These are phyloP conservation scores for Cardiospermum halicacabum DNA, from an alignment of 345 rosid genomes.

Conservation along the genomic window DNA sequence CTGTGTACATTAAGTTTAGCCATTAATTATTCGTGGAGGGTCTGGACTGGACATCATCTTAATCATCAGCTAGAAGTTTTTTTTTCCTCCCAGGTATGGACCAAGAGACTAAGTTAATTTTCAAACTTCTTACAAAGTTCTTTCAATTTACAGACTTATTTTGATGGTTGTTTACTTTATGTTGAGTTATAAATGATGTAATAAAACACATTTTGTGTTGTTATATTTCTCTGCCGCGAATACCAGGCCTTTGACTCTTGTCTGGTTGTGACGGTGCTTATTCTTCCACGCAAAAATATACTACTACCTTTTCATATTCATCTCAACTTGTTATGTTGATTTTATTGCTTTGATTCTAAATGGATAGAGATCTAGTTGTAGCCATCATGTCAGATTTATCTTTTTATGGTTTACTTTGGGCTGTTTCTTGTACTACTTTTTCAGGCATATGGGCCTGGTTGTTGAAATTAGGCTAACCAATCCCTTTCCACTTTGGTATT, in stretches of 20 bases:
- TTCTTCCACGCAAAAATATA: background rate
- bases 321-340: background rate
- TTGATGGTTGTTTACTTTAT: background rate
- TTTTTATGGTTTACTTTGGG: no score
- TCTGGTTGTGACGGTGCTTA: background rate
- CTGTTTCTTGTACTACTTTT: no score
- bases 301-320: no score
- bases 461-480: no score
- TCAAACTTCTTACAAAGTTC: background rate
- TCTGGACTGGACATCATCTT: background rate
- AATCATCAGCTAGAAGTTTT: background rate
- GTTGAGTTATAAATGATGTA: background rate
- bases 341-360: background rate
- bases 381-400: background rate
- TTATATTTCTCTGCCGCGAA: background rate
- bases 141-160: background rate
- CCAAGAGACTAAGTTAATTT: background rate
- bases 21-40: background rate
- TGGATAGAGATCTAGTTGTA: background rate
- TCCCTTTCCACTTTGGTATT: no score
- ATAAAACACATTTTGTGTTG: background rate
- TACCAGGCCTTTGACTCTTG: background rate
- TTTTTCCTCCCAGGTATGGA: background rate
- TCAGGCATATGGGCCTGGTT: no score
- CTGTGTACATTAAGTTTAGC: conserved; percentile 9